Evolutionary conservation across 2,329 filamentous ascomycete genomes (phyloP), one percentile per base, ranked within the genome.

Genomic region (Macrophomina pseudophaseolina): DNA sequence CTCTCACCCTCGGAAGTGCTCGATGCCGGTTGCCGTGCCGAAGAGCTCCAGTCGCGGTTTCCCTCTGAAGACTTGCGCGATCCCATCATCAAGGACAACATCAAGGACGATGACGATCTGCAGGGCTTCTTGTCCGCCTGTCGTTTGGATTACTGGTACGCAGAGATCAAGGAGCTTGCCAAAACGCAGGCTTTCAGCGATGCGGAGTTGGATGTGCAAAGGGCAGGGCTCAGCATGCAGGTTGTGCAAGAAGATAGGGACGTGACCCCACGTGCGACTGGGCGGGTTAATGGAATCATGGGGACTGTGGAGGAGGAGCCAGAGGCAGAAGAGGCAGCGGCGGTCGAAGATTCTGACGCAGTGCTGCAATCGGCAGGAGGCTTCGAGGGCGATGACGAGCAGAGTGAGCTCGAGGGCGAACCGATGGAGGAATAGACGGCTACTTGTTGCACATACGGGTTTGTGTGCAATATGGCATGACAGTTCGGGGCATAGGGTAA

Each of bases 21-120:
- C 9, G 76, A 74, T 14, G 88, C 88, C 12, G 81, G 79, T 33
- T 80, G 78, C 60, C 88, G 86, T 67, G 85, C 86, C 2, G 84
- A 90, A 33, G 82, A 85, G 42, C 82, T 91, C 1, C 87, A 89
- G 69, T 71, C 76, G 32, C 81, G 87, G 5, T 83, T 82, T 67
- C 71, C 74, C 0, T 72, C 76, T 67, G 85, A 88, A 49, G 85
- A 87, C 51, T 85, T 91, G 72, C 85, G 88, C 67, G 83, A 87
- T 66, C 89, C 88, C 66, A 85, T 97, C 67, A 80, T 90, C 33
- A 86, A 88, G 32, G 91, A 92, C 67, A 90, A 95, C 80, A 83
- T 86, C 66, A 84, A 84, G 66, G 93, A 97, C 78, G 91, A 94
- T 73, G 84, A 85, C 68, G 75, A 86, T 11, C 82, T 97, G 46